These are phyloP conservation scores for Mycosphaerella sp. DNA, from an alignment of 2,329 filamentous ascomycete species.

Conservation along the genomic window DNA sequence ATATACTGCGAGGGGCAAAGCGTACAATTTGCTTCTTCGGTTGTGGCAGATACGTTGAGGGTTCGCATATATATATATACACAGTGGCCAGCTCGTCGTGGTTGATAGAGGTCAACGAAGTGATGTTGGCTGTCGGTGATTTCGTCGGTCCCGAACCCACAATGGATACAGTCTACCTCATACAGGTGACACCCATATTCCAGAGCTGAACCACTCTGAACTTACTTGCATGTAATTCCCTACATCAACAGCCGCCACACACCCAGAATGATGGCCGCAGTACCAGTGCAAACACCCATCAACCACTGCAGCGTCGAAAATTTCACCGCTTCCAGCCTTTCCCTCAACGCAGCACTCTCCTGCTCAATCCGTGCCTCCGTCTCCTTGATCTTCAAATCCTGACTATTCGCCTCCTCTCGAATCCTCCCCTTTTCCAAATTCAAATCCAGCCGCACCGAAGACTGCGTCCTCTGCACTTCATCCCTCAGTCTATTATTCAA, in stretches of 20 bases:
- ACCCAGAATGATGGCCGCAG: slow-evolving; percentile 60
- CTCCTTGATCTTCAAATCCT: slow-evolving; percentile 98
- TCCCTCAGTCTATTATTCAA: slow-evolving; percentile 82
- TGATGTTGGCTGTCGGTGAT: too few species aligned
- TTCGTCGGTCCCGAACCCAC: too few species aligned
- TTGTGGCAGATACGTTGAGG: too few species aligned
- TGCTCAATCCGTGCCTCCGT: slow-evolving; percentile 98
- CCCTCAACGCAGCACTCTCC: slow-evolving; percentile 82
- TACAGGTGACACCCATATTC: too few species aligned
- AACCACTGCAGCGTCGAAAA: slow-evolving; percentile 98
- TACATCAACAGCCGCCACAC: slow-evolving; percentile 62
- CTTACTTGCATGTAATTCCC: neutral
- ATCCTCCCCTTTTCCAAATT: slow-evolving; percentile 97
- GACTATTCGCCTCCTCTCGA: slow-evolving; percentile 88
- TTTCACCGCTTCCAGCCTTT: slow-evolving; percentile 94
- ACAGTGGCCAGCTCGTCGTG: too few species aligned
- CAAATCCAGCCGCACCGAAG: slow-evolving; percentile 82
- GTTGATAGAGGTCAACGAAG: too few species aligned
- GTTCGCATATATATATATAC: too few species aligned
- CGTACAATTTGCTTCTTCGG: too few species aligned
- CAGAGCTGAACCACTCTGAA: neutral
- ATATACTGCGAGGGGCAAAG: too few species aligned
- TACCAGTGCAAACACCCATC: slow-evolving; percentile 68
- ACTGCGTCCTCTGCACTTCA: slow-evolving; percentile 90
- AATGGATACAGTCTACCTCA: too few species aligned